Conservation (phyloP, 2,329 filamentous ascomycete genomes). For the Huntiella decipiens region DNA sequence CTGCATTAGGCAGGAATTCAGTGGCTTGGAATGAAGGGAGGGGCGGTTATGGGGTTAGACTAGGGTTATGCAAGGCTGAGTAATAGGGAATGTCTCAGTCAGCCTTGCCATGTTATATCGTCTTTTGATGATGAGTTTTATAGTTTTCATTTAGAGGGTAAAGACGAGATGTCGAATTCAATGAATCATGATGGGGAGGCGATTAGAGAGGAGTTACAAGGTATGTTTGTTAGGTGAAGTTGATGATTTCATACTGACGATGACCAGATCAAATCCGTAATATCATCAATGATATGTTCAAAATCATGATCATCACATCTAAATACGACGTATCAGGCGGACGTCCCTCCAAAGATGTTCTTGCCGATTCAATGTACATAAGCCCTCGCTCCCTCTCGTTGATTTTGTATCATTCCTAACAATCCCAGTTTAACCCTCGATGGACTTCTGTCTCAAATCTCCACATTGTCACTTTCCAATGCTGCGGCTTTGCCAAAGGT, state of each 20-base stretch:
- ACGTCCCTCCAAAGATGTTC: constrained; percentile 34
- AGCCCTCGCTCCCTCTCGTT: not conserved
- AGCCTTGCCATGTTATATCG: too few relatives aligned
- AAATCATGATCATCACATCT: constrained; percentile 42
- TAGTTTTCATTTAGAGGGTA: too few relatives aligned
- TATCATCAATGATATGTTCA: constrained; percentile 44
- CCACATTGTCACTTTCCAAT: constrained; percentile 22
- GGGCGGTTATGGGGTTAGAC: too few relatives aligned
- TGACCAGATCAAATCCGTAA: constrained; percentile 37
- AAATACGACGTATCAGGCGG: constrained; percentile 35
- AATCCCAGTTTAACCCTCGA: constrained; percentile 22
- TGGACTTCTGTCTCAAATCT: constrained; percentile 21
- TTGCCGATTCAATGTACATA: constrained; percentile 31
- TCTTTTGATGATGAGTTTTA: too few relatives aligned
- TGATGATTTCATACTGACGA: not conserved
- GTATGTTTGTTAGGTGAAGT: too few relatives aligned
- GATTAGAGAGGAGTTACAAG: too few relatives aligned
- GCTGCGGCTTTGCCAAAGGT: constrained; percentile 27
- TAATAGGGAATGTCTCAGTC: too few relatives aligned
- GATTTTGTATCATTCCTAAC: not conserved
- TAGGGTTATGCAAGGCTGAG: too few relatives aligned
- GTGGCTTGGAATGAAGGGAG: too few relatives aligned
- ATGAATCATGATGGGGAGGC: too few relatives aligned
- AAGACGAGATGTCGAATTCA: too few relatives aligned
- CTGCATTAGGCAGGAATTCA: too few relatives aligned